phyloP scores from a whole-genome alignment of 441 rosid species.

The Eruca vesicaria region DNA sequence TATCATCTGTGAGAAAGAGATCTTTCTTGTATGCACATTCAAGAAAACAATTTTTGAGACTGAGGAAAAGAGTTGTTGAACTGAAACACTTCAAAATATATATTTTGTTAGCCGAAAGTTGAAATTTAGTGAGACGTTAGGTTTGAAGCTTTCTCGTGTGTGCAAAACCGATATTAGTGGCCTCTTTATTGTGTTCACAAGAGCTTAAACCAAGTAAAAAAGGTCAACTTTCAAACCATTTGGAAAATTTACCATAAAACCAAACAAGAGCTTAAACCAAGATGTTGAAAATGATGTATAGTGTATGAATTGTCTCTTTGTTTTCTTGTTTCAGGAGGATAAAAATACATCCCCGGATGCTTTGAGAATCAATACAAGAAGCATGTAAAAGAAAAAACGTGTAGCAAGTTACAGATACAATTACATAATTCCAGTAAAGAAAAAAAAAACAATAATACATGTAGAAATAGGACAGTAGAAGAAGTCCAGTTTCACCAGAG shows the following conservation, averaged over 20 bases:
- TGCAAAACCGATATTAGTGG: conserved; percentile 35
- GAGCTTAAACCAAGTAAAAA: too few species aligned
- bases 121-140: conserved; percentile 32
- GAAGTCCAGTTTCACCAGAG: conserved; percentile 37
- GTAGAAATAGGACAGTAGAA: conserved; percentile 39
- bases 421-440: conserved; percentile 28
- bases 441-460: conserved; percentile 22
- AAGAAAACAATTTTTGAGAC: not conserved
- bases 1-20: not conserved
- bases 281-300: not conserved
- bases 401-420: conserved; percentile 32
- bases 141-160: conserved; percentile 56
- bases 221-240: not conserved
- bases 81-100: too few species aligned
- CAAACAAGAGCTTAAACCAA: conserved; percentile 4
- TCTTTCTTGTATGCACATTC: not conserved
- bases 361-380: conserved; percentile 35
- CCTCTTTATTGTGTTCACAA: conserved; percentile 49
- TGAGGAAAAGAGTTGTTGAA: not conserved
- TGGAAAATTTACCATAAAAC: conserved; percentile 11
- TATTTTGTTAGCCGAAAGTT: too few species aligned
- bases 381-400: conserved; percentile 25
- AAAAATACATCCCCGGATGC: conserved; percentile 31
- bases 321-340: conserved; percentile 31
- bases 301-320: conserved; percentile 21